phyloP scores from a whole-genome alignment of 257 asterid species.

The Nicotiana attenuata region DNA sequence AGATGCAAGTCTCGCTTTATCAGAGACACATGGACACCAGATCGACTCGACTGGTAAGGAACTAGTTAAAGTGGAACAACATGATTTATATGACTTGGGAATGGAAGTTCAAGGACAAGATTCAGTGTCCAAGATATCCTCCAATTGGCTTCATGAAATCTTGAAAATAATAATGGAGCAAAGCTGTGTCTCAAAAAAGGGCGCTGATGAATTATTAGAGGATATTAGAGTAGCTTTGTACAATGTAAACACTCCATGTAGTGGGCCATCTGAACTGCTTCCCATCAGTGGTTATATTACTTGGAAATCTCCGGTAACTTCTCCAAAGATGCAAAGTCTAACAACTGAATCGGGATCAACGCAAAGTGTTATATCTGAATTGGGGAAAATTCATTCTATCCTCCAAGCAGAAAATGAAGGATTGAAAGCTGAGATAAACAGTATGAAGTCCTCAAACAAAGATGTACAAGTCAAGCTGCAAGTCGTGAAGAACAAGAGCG shows the following conservation, averaged over 20 bases:
- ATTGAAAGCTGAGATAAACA: slow-evolving; percentile 38
- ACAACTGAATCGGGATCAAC: slow-evolving; percentile 39
- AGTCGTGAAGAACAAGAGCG: slow-evolving; percentile 17
- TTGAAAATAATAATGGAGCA: slow-evolving; percentile 38
- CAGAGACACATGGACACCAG: slow-evolving; percentile 12
- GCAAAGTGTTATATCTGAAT: slow-evolving; percentile 46
- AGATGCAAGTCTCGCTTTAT: slow-evolving; percentile 14
- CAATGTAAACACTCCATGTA: neutral
- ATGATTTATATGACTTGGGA: slow-evolving; percentile 3
- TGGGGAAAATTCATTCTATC: slow-evolving; percentile 41
- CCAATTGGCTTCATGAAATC: slow-evolving; percentile 53
- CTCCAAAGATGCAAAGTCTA: slow-evolving; percentile 31
- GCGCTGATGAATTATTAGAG: slow-evolving; percentile 50
- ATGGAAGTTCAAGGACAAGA: neutral
- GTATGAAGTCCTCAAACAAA: slow-evolving; percentile 22
- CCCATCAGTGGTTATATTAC: slow-evolving; percentile 53
- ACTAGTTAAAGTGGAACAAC: slow-evolving; percentile 34
- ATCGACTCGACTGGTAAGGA: slow-evolving; percentile 29
- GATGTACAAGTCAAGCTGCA: slow-evolving; percentile 25
- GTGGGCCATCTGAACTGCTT: slow-evolving; percentile 22
- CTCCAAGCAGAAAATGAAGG: slow-evolving; percentile 40
- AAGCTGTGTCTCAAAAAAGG: slow-evolving; percentile 35
- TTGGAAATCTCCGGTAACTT: slow-evolving; percentile 60
- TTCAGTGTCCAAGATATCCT: slow-evolving; percentile 4
- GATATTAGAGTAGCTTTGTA: slow-evolving; percentile 38